Conservation (phyloP, 176 grass and related monocot species). For the Puya raimondii region DNA sequence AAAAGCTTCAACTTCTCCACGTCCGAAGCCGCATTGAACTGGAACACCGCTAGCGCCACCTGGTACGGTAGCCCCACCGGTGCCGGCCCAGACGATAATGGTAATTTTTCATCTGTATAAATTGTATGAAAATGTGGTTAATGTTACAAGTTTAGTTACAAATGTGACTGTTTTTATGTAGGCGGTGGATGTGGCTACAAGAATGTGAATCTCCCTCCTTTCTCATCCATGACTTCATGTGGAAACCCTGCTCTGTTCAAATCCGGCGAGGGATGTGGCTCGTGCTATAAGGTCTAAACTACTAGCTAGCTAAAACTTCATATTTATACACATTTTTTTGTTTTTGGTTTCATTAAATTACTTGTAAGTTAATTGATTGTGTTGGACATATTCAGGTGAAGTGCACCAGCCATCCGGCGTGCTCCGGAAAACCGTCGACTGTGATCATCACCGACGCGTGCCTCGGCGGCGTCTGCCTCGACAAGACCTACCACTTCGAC, state of each 20-base stretch:
- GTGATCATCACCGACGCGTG: constrained; percentile 49
- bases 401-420: constrained; percentile 32
- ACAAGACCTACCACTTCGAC: constrained; percentile 46
- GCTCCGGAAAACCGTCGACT: constrained; percentile 43
- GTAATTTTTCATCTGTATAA: not conserved
- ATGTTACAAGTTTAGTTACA: not conserved
- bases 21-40: not conserved
- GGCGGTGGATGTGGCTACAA: constrained; percentile 61
- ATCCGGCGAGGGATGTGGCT: constrained; percentile 45
- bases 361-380: no score
- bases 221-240: constrained; percentile 50
- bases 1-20: not conserved
- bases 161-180: not conserved
- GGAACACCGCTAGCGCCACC: constrained; percentile 24
- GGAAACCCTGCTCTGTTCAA: constrained; percentile 42
- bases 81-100: constrained; percentile 44
- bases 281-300: constrained; percentile 37
- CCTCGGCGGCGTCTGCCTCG: not conserved
- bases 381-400: constrained; percentile 20
- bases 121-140: not conserved
- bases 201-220: constrained; percentile 32
- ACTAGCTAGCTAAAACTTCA: not conserved
- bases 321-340: no score
- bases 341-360: no score
- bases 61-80: constrained; percentile 61